phyloP scores from a whole-genome alignment of 2,329 filamentous ascomycete genomes.

The Penicillium glabrum region DNA sequence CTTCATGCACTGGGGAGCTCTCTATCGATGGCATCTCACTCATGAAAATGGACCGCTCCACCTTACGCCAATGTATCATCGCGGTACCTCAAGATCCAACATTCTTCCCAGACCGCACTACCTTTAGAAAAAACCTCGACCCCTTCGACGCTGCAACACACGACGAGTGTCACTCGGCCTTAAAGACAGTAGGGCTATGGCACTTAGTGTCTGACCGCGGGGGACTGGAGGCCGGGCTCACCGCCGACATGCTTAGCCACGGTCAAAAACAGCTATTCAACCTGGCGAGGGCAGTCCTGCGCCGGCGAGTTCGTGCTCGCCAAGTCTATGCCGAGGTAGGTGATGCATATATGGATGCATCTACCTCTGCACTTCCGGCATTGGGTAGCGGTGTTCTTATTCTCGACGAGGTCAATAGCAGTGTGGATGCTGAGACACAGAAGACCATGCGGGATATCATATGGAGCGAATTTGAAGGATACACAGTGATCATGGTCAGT shows the following conservation, averaged over 20 bases:
- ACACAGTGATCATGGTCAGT: constrained; percentile 29
- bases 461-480: constrained; percentile 20
- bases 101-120: neutral
- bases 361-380: neutral
- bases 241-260: neutral
- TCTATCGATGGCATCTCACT: neutral
- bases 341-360: neutral
- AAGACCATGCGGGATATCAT: constrained; percentile 20
- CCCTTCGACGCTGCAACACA: neutral
- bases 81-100: neutral
- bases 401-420: constrained; percentile 3
- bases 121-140: neutral
- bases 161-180: neutral
- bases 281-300: constrained; percentile 10
- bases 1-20: neutral
- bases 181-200: neutral
- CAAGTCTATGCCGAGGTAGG: neutral
- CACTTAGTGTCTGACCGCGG: neutral
- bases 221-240: neutral
- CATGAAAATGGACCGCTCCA: neutral
- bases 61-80: neutral
- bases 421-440: constrained; percentile 22
- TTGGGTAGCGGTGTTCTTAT: neutral
- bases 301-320: neutral
- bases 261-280: constrained; percentile 15